Conservation (phyloP, 2,329 filamentous ascomycete genomes). For the Fusarium penzigii region DNA sequence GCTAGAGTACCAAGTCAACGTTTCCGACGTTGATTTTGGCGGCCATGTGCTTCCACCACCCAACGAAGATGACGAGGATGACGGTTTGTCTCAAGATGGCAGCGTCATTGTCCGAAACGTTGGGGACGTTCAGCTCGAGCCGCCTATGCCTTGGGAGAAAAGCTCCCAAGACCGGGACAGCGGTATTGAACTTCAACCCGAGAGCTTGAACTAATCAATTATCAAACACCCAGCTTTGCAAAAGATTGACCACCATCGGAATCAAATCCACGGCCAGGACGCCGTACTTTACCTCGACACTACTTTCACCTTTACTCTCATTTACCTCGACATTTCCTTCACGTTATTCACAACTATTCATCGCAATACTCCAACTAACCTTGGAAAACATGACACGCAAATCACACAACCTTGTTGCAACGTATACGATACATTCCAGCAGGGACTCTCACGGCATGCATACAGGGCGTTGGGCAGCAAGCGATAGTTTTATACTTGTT, state of each 20-base stretch:
- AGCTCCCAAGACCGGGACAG: conserved; percentile 52
- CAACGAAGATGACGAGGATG: conserved; percentile 58
- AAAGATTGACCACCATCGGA: neutral
- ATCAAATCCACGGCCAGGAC: conserved; percentile 10
- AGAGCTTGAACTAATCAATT: conserved; percentile 16
- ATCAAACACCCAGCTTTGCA: conserved; percentile 27
- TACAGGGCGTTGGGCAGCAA: conserved; percentile 28
- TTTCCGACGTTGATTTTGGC: conserved; percentile 79
- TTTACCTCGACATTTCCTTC: neutral
- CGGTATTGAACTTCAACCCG: conserved; percentile 50
- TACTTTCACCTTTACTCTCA: neutral
- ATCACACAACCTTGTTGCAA: conserved; percentile 12
- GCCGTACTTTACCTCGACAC: conserved; percentile 8
- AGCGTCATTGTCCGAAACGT: conserved; percentile 20
- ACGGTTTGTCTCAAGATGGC: conserved; percentile 17
- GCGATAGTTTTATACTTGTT: conserved; percentile 20
- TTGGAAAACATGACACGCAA: conserved; percentile 10
- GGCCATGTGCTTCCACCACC: conserved; percentile 71
- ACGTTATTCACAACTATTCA: neutral
- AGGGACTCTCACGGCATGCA: conserved; percentile 12
- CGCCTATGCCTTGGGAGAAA: conserved; percentile 37
- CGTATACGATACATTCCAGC: conserved; percentile 16
- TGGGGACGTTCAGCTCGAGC: conserved; percentile 22
- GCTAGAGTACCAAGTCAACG: conserved; percentile 76
- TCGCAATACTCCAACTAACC: neutral